Percentiles rank a stretch among this genome's conserved stretches.
Conservation (phyloP, 2,329 filamentous ascomycete genomes). For the Trichoderma cornu-damae region DNA sequence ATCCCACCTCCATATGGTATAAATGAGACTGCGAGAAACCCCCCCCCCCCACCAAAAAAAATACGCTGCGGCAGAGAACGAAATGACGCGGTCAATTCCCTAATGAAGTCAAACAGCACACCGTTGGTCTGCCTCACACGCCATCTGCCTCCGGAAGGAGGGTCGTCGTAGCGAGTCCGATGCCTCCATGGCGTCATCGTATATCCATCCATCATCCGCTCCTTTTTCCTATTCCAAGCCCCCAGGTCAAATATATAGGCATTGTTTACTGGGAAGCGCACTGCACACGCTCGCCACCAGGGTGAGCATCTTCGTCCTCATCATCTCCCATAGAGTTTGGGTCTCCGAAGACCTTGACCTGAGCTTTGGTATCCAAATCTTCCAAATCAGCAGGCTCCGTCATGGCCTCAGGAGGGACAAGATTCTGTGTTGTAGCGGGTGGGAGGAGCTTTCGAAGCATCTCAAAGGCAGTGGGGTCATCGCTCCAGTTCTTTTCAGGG, state of each 20-base stretch:
- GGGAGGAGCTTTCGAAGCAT: conserved; percentile 83
- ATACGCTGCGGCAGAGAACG: conserved; percentile 17
- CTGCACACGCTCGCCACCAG: conserved; percentile 74
- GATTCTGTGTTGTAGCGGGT: conserved; percentile 54
- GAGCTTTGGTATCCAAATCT: conserved; percentile 66
- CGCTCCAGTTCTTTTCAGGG: conserved; percentile 70
- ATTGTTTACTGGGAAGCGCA: conserved; percentile 74
- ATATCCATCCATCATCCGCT: neutral
- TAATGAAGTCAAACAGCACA: conserved; percentile 18
- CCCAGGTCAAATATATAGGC: neutral
- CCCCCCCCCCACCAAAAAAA: no score
- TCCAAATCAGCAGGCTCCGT: conserved; percentile 84
- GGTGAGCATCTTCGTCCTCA: conserved; percentile 71
- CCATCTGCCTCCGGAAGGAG: neutral
- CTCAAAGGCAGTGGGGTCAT: conserved; percentile 65
- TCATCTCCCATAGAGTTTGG: conserved; percentile 59
- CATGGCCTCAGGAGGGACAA: conserved; percentile 80
- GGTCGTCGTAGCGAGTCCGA: neutral
- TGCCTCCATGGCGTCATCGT: neutral
- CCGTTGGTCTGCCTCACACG: conserved; percentile 21
- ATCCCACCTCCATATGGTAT: conserved; percentile 18
- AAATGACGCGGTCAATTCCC: conserved; percentile 16
- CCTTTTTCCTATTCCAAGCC: neutral
- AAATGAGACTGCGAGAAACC: conserved; percentile 20
- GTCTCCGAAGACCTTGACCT: conserved; percentile 63